A percentile compares a stretch with the other conserved stretches of the same genome.
These are phyloP conservation scores for Durotheca rogersii DNA, from an alignment of 495 filamentous ascomycete species.

Conservation along the genomic window DNA sequence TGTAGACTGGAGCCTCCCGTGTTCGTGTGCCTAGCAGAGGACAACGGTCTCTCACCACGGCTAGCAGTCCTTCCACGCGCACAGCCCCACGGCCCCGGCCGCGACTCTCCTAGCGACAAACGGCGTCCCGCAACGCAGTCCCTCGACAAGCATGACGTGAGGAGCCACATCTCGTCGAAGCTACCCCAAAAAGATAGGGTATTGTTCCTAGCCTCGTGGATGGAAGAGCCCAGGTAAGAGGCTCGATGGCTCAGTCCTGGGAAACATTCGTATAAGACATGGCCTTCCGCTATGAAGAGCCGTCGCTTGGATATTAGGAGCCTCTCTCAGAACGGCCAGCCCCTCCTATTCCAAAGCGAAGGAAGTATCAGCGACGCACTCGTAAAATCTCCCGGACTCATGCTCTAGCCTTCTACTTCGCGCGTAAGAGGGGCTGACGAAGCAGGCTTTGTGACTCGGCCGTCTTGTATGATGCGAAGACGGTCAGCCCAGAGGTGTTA, in stretches of 20 bases:
- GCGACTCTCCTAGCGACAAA: constrained; percentile 14
- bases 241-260: constrained; percentile 17
- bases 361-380: constrained; percentile 3
- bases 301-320: constrained; percentile 33
- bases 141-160: constrained; percentile 15
- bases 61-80: constrained; percentile 11
- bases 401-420: background rate
- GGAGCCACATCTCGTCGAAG: constrained; percentile 4
- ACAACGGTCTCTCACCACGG: constrained; percentile 16
- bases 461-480: constrained; percentile 36
- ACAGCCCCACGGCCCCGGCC: constrained; percentile 6
- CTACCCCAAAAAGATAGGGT: background rate
- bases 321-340: constrained; percentile 42
- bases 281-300: constrained; percentile 30
- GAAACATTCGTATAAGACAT: constrained; percentile 33
- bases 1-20: too few relatives aligned
- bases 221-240: constrained; percentile 22
- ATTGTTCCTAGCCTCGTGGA: background rate
- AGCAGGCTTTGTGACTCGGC: constrained; percentile 13
- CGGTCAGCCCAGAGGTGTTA: constrained; percentile 41
- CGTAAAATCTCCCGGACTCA: background rate
- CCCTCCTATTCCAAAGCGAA: constrained; percentile 38
- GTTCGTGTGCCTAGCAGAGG: constrained; percentile 6
- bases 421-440: background rate
- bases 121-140: constrained; percentile 9